Conservation (phyloP, 768 basidiomycete genomes). For the Daedalea quercina region DNA sequence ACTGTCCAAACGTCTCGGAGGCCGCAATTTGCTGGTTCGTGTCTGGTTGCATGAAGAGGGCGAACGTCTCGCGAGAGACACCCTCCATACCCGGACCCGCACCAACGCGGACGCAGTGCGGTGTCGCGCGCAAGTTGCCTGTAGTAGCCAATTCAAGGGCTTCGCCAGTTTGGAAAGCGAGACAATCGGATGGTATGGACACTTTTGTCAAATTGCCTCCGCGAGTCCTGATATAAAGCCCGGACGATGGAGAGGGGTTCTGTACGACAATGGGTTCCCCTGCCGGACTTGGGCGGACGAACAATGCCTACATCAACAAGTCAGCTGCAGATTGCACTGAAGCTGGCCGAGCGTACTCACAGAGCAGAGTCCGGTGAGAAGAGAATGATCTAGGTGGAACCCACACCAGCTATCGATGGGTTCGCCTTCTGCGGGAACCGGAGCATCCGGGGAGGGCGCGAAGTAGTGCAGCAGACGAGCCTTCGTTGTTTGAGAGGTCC, state of each 20-base stretch:
- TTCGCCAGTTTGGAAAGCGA: slow-evolving; percentile 97
- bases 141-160: slow-evolving; percentile 87
- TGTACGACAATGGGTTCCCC: slow-evolving; percentile 42
- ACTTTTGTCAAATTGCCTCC: slow-evolving; percentile 77
- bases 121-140: slow-evolving; percentile 79
- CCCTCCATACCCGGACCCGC: slow-evolving; percentile 34
- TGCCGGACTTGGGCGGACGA: slow-evolving; percentile 45
- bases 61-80: slow-evolving; percentile 83
- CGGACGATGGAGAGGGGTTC: slow-evolving; percentile 70
- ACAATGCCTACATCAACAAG: slow-evolving; percentile 60
- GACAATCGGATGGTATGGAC: slow-evolving; percentile 73
- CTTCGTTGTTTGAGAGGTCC: slow-evolving; percentile 77
- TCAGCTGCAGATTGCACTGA: background rate
- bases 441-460: slow-evolving; percentile 46
- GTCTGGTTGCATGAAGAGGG: slow-evolving; percentile 86
- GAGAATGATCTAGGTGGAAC: slow-evolving; percentile 87
- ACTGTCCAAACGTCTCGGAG: slow-evolving; percentile 79
- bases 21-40: slow-evolving; percentile 65
- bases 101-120: slow-evolving; percentile 87
- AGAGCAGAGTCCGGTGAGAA: slow-evolving; percentile 90
- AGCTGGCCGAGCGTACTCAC: slow-evolving; percentile 31
- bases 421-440: slow-evolving; percentile 43
- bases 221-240: slow-evolving; percentile 87
- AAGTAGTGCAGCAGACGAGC: slow-evolving; percentile 97
- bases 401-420: slow-evolving; percentile 90